Base-by-base conservation (phyloP, 2,329 filamentous ascomycete genomes). In the Talaromyces sp. region DNA sequence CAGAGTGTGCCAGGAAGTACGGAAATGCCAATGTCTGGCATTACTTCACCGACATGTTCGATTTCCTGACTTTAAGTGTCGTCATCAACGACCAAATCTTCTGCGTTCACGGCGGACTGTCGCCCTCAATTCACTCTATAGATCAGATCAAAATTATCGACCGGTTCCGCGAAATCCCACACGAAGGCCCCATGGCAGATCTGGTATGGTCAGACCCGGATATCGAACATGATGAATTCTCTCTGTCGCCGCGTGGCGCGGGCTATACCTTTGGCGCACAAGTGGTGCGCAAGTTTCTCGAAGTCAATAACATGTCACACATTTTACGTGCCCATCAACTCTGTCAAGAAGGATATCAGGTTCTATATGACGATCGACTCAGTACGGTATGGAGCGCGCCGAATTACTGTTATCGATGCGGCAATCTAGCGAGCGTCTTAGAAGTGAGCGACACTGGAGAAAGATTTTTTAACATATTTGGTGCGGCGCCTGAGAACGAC, bases 131-230 rank as follows among this genome's bases (percentile, higher is more conserved):
- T 74, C 95, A 99, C 78, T 96, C 91, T 50, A 97, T 99, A 74
- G 95, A 99, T 76, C 95, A 99, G 79, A 98, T 99, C 79, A 98
- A 99, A 78, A 96, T 99, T 76, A 98, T 99, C 75, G 95, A 99
- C 79, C 91, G 95, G 52, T 99, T 98, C 82, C 88, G 95, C 69
- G 95, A 99, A 75, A 99, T 99, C 64, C 95, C 95, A 5, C 95
- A 99, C 79, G 95, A 99, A 78, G 95, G 95, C 0, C 95, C 95
- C 37, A 99, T 99, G 95, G 95, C 95, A n/a, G 95, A 99, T 76
- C 82, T 99, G 5, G 95, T 99, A 35, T 99, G 95, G 95, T 96
- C 92, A 21, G 95, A 99, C 75, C 95, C 95, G 0, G 95, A 99
- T 74, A 89, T 91, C n/a, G 95, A 99, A 70, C 86, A 93, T 63